Evolutionary conservation across 2,329 filamentous ascomycete genomes (phyloP), one percentile per base, ranked within the genome.

Genomic region (Fusarium sororula): DNA sequence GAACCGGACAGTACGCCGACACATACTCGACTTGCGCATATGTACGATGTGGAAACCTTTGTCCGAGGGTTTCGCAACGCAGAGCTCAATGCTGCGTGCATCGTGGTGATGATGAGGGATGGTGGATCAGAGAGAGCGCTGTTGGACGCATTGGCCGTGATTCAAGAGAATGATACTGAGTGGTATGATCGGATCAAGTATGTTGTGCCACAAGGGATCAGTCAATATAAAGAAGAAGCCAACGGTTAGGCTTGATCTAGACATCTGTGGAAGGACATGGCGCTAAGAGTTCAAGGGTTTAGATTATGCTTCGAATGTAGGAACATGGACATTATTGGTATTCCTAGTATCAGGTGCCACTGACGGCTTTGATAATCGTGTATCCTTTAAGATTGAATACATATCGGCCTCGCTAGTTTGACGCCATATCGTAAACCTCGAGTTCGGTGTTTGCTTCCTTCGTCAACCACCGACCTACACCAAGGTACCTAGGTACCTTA

Each of bases 31-130:
- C 67, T 77, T 22, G 64, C 69, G 45, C 59, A 66, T 65, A 68
- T 76, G 58, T 74, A 76, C 55, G 72, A 77, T 65, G 72, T 76
- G 48, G 62, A 77, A 28, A 63, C 57, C 47, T 65, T 66, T 50
- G 70, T 77, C 44, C 63, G 66, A 53, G 72, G 64, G 55, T 73
- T 77, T 53, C 63, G 69, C 70, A 76, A 68, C 41, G 54, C 58
- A 51, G 73, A 53, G 45, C 65, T 77, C 38, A 77, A 68, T 45
- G 57, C 59, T 30, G 75, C 70, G 30, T 75, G 66, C 39, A 50
- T 76, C 38, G 65, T 74, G 32, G 74, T 75, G 22, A 77, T 77
- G 66, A 64, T 73, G 64, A 73, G 56, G 37, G 67, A 68, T 17
- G 74, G 75, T 55, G 63, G 62, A 44, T 63, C 69, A 15, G 75